Evolutionary conservation across 2,329 filamentous ascomycete genomes (phyloP).

Genomic region (Cadophora luteo-olivacea): DNA sequence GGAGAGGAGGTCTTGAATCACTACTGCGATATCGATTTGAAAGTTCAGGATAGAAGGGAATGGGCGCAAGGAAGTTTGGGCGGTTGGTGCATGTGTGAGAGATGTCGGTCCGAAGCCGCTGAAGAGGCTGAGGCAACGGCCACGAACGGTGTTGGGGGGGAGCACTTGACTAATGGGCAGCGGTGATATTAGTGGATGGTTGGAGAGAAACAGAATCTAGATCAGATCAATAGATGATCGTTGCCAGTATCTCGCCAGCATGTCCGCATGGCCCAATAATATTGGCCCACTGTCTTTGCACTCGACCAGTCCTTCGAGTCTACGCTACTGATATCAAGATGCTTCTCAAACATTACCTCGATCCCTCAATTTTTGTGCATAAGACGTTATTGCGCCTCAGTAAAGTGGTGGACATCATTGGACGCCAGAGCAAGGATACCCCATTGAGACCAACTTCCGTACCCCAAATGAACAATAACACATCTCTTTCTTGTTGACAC

Average conservation of each 20-base stretch:
- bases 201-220: conserved; percentile 6
- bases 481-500: neutral
- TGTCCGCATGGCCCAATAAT: neutral
- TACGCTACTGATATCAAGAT: too few species aligned
- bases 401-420: neutral
- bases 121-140: conserved; percentile 30
- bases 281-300: neutral
- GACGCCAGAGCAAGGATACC: neutral
- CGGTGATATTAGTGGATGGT: neutral
- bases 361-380: too few species aligned
- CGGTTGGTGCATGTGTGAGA: conserved; percentile 84
- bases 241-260: neutral
- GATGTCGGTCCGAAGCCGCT: conserved; percentile 76
- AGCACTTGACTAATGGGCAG: conserved; percentile 8
- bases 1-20: conserved; percentile 92
- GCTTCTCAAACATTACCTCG: too few species aligned
- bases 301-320: neutral
- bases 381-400: too few species aligned
- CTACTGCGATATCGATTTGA: conserved; percentile 86
- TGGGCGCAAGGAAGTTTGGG: conserved; percentile 90
- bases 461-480: neutral
- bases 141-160: conserved; percentile 4
- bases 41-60: conserved; percentile 81
- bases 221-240: conserved; percentile 15
- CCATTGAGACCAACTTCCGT: neutral